phyloP scores from a whole-genome alignment of 2,329 filamentous ascomycete genomes.

The Monilinia vaccinii-corymbosi region DNA sequence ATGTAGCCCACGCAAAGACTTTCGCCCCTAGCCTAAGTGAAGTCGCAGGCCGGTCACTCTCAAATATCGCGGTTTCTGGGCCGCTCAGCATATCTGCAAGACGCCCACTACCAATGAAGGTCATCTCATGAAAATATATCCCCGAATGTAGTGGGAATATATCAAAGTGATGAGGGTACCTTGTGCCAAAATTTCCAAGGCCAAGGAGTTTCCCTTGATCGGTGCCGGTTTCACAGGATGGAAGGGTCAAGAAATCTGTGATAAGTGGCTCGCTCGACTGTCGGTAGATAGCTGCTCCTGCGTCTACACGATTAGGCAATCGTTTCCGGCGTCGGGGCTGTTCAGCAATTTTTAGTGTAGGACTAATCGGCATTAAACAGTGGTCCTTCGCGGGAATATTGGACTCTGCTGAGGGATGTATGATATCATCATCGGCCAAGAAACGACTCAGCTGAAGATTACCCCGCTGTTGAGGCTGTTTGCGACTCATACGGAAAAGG shows the following conservation, averaged over 20 bases:
- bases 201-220: conserved; percentile 38
- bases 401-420: conserved; percentile 13
- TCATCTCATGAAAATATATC: conserved; percentile 51
- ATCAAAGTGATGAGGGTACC: conserved; percentile 55
- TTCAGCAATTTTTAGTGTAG: neutral
- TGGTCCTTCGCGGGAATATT: neutral
- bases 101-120: conserved; percentile 46
- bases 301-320: conserved; percentile 25
- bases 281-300: conserved; percentile 27
- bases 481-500: conserved; percentile 39
- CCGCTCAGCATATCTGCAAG: conserved; percentile 32
- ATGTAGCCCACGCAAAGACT: conserved; percentile 44
- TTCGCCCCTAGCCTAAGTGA: conserved; percentile 41
- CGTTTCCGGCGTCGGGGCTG: conserved; percentile 18
- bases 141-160: conserved; percentile 47
- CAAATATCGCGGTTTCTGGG: conserved; percentile 21
- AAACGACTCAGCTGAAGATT: conserved; percentile 33
- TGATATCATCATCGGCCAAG: conserved; percentile 23
- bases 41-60: conserved; percentile 24
- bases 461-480: conserved; percentile 21
- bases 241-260: conserved; percentile 20
- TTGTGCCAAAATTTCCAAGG: conserved; percentile 50
- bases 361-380: neutral
- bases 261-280: conserved; percentile 28
- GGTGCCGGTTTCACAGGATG: conserved; percentile 15